Conservation (phyloP, 768 basidiomycete species). For the Rhodotorula graminis region DNA sequence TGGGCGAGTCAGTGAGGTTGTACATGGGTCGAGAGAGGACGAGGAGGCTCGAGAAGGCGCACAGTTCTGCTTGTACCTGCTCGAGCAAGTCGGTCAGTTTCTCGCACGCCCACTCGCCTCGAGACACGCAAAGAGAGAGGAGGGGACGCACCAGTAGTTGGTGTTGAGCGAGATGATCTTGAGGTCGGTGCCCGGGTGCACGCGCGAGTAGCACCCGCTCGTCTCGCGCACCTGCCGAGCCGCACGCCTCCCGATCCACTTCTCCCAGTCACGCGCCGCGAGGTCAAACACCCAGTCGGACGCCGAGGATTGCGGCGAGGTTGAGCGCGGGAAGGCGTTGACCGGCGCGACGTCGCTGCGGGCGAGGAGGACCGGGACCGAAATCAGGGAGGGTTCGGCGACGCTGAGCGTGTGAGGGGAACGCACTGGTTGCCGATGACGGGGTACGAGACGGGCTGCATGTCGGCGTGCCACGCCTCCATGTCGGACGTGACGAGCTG, state of each 20-base stretch:
- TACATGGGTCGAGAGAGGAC: too few species aligned
- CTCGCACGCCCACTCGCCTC: too few species aligned
- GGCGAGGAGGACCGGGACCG: neutral
- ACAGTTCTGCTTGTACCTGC: slow-evolving; percentile 29
- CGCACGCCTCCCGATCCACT: slow-evolving; percentile 53
- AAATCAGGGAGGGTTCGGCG: neutral
- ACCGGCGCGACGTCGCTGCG: slow-evolving; percentile 58
- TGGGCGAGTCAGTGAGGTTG: too few species aligned
- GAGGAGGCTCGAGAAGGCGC: neutral
- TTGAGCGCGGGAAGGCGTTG: slow-evolving; percentile 57
- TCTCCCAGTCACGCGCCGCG: slow-evolving; percentile 43
- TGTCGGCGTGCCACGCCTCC: slow-evolving; percentile 16
- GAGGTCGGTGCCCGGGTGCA: slow-evolving; percentile 52
- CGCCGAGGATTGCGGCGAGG: slow-evolving; percentile 48
- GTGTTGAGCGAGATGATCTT: slow-evolving; percentile 62
- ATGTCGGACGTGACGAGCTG: slow-evolving; percentile 25
- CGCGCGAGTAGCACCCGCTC: slow-evolving; percentile 58
- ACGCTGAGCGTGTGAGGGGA: too few species aligned
- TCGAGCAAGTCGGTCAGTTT: neutral
- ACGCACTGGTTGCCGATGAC: slow-evolving; percentile 45
- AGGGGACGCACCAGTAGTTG: slow-evolving; percentile 50
- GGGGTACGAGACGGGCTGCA: slow-evolving; percentile 23
- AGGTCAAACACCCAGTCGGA: slow-evolving; percentile 56
- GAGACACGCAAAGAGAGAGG: too few species aligned
- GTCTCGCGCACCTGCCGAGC: slow-evolving; percentile 51